A percentile compares a stretch with the other conserved stretches of the same genome.
These are phyloP conservation scores for Besnoitia besnoiti DNA, from an alignment of 169 alveolate species.

Conservation along the genomic window DNA sequence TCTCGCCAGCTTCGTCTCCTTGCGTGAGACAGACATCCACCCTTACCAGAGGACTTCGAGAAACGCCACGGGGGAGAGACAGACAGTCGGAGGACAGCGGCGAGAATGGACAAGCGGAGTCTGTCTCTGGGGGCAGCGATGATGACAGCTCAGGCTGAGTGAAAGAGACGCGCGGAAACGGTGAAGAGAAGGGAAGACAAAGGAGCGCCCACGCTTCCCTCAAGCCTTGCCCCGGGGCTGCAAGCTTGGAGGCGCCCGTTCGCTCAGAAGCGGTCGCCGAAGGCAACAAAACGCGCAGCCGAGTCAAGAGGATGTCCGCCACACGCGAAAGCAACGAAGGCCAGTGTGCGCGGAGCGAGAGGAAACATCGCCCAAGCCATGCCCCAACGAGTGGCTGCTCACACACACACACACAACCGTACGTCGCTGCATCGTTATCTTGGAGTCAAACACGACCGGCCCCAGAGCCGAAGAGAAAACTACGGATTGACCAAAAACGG, in stretches of 20 bases:
- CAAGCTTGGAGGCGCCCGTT: no score
- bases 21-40: neutral
- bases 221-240: no score
- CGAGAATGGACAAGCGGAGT: neutral
- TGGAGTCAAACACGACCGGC: no score
- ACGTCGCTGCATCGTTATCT: no score
- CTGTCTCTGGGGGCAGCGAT: no score
- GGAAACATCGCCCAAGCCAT: neutral
- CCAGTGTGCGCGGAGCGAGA: neutral
- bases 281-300: neutral
- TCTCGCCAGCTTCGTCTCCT: neutral
- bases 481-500: no score
- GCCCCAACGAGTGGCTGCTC: neutral
- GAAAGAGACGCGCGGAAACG: neutral
- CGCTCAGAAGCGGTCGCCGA: no score
- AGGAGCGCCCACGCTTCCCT: no score
- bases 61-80: neutral
- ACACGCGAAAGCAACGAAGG: neutral
- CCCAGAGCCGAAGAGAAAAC: no score
- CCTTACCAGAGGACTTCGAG: neutral
- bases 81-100: neutral
- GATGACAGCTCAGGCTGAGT: neutral
- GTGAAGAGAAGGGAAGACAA: neutral
- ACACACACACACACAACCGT: neutral
- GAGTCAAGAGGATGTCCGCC: conserved; percentile 4